Evolutionary conservation across 2,329 filamentous ascomycete species (phyloP).

Genomic region (Tolypocladium ophioglossoides): DNA sequence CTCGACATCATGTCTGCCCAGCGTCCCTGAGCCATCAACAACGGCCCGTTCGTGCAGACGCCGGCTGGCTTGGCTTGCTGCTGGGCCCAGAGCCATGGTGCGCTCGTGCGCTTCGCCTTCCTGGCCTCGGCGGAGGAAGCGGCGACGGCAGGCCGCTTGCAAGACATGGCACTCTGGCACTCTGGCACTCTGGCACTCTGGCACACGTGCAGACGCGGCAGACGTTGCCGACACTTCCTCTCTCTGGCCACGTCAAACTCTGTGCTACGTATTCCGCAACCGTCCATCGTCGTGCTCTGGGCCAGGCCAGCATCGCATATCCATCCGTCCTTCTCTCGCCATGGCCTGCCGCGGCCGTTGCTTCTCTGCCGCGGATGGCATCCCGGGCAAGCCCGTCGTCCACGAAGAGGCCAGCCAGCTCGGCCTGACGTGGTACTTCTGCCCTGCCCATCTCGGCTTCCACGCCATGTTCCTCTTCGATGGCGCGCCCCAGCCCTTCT

Average conservation of each 20-base stretch:
- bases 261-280: neutral
- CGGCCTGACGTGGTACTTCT: constrained; percentile 19
- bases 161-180: no score
- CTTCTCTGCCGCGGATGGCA: constrained; percentile 4
- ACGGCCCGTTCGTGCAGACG: no score
- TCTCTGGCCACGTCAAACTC: neutral
- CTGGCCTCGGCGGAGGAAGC: neutral
- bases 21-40: no score
- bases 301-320: neutral
- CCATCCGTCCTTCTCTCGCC: neutral
- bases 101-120: neutral
- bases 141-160: neutral
- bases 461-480: constrained; percentile 14
- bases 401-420: constrained; percentile 9
- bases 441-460: constrained; percentile 15
- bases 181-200: no score
- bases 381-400: constrained; percentile 2
- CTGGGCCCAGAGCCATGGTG: no score
- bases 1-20: no score
- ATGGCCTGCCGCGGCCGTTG: constrained; percentile 16
- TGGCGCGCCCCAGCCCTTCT: constrained; percentile 14
- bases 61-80: no score
- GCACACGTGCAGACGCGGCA: no score
- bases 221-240: no score
- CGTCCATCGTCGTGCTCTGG: neutral